A percentile compares a stretch with the other conserved stretches of the same genome.
Evolutionary conservation across 2,329 filamentous ascomycete genomes (phyloP).

Genomic region (Colletotrichum gigasporum): DNA sequence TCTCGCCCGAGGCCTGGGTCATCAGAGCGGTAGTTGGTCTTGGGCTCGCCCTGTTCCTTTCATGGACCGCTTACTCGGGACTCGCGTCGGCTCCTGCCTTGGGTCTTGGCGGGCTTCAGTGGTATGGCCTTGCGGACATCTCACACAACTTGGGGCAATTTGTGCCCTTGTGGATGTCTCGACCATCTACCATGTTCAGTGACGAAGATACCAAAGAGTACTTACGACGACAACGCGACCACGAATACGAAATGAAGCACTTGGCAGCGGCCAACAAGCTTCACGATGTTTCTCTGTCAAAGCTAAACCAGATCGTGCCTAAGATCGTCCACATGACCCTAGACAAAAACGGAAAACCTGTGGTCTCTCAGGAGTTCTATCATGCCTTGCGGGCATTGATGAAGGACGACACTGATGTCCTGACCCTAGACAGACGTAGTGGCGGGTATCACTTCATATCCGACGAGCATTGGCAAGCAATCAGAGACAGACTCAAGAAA

Average conservation of each 20-base stretch:
- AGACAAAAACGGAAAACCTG: conserved; percentile 58
- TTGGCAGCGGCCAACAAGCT: conserved; percentile 42
- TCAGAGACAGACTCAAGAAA: conserved; percentile 51
- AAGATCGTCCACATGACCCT: conserved; percentile 64
- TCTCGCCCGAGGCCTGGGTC: conserved; percentile 10
- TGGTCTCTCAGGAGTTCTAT: conserved; percentile 72
- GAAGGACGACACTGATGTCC: conserved; percentile 54
- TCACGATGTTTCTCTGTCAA: conserved; percentile 49
- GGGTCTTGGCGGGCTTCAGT: conserved; percentile 24
- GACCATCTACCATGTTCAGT: conserved; percentile 19
- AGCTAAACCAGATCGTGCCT: conserved; percentile 62
- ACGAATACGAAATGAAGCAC: conserved; percentile 41
- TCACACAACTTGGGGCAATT: conserved; percentile 39
- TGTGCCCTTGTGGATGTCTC: conserved; percentile 35
- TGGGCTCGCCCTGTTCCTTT: background rate
- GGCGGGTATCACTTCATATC: conserved; percentile 51
- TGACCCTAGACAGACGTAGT: conserved; percentile 54
- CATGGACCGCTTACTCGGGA: conserved; percentile 5
- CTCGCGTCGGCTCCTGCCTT: conserved; percentile 4
- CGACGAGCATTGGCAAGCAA: conserved; percentile 57
- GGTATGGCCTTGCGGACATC: conserved; percentile 37
- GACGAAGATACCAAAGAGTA: conserved; percentile 23
- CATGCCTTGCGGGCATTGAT: conserved; percentile 68
- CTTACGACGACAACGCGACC: conserved; percentile 31
- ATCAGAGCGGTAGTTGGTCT: conserved; percentile 3